These are phyloP conservation scores for Pleurozium schreberi DNA, from an alignment of 225 moss, liverwort and hornwort species.

Conservation along the genomic window DNA sequence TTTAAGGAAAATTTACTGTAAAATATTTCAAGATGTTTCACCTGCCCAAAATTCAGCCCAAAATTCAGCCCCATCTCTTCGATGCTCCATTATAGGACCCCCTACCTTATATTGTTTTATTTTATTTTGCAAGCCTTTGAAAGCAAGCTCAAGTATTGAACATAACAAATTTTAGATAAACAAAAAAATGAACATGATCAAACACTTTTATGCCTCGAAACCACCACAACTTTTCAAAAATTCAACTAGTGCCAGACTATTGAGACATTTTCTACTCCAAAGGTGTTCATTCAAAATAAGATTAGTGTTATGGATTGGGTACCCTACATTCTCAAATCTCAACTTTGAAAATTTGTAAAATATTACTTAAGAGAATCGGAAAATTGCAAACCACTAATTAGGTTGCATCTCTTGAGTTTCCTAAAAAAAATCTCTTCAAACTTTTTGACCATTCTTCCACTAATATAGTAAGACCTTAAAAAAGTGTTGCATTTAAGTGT, in stretches of 20 bases:
- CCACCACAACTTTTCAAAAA: background rate
- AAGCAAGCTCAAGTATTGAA: no score
- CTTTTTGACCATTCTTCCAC: background rate
- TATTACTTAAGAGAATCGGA: background rate
- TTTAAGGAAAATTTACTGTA: no score
- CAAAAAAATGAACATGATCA: background rate
- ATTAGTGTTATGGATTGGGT: background rate
- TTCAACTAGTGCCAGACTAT: background rate
- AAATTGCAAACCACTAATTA: background rate
- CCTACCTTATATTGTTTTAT: no score
- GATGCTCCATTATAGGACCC: no score
- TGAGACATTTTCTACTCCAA: background rate
- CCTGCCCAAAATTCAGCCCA: no score
- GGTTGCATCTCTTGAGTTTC: fast-evolving
- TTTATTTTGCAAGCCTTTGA: no score
- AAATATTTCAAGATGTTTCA: no score
- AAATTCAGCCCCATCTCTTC: no score
- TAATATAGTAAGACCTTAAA: background rate
- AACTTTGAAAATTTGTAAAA: background rate
- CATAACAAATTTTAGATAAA: no score
- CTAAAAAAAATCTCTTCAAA: background rate
- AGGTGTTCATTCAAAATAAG: background rate
- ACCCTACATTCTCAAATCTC: background rate
- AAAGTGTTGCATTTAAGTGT: background rate
- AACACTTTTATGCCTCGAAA: background rate